phyloP scores from a whole-genome alignment of 768 basidiomycete species.

The Imleria badia region DNA sequence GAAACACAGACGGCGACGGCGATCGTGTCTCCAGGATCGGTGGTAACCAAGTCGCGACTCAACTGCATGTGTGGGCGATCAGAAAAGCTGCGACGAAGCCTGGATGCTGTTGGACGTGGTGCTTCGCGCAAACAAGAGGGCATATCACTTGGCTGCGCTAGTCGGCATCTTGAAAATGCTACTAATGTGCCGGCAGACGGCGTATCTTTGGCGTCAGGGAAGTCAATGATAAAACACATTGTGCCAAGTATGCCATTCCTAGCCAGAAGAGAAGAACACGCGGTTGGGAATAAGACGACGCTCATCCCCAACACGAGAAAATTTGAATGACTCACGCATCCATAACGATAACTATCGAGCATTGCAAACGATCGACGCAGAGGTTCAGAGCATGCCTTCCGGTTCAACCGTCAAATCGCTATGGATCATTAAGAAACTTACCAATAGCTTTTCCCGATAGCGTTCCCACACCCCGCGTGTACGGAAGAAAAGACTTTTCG shows the following conservation, averaged over 20 bases:
- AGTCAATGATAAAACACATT: neutral
- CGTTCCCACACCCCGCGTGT: conserved; percentile 42
- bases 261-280: conserved; percentile 1
- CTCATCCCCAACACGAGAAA: neutral
- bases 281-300: neutral
- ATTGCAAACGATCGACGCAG: neutral
- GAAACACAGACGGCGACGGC: conserved; percentile 23
- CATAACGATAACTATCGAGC: conserved; percentile 35
- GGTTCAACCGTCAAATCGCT: neutral
- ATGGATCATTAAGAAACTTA: conserved; percentile 34
- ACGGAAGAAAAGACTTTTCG: conserved; percentile 40
- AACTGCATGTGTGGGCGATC: conserved; percentile 6
- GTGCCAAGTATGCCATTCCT: conserved; percentile 41
- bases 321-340: conserved; percentile 42
- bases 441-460: conserved; percentile 23
- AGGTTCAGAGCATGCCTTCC: neutral
- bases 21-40: conserved; percentile 1
- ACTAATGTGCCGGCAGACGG: neutral
- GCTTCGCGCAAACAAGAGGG: neutral
- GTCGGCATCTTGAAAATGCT: conserved; percentile 14
- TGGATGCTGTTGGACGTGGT: neutral
- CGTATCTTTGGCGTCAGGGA: conserved; percentile 1
- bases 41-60: neutral
- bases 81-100: neutral
- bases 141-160: neutral